Percentiles rank a stretch among this genome's conserved stretches.
These are phyloP conservation scores for Multifurca ochricompacta DNA, from an alignment of 768 basidiomycete species.

Conservation along the genomic window DNA sequence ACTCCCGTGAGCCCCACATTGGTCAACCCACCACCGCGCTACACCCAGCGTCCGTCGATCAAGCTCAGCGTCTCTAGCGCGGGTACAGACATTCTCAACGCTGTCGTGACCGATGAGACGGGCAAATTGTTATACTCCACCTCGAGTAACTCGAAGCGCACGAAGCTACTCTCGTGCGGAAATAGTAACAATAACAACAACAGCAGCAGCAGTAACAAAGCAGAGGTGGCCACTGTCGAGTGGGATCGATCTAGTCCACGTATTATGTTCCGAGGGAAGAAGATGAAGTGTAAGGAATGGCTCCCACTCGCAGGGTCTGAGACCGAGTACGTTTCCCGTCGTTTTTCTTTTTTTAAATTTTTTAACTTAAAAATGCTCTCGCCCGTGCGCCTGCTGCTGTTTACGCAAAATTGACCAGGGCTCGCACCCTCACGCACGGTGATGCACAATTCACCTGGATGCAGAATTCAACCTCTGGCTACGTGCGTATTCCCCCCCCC, in stretches of 20 bases:
- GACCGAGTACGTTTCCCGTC: conserved; percentile 10
- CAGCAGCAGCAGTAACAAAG: no score
- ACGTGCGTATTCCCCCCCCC: conserved; percentile 7
- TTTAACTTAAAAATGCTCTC: no score
- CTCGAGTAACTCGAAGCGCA: conserved; percentile 6
- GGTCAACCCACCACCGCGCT: neutral
- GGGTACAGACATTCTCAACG: conserved; percentile 4
- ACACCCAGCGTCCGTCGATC: neutral
- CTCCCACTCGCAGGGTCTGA: conserved; percentile 10
- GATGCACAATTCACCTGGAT: conserved; percentile 8
- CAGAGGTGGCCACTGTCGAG: conserved; percentile 8
- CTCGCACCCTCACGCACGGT: conserved; percentile 6
- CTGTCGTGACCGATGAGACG: neutral
- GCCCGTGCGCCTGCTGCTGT: no score
- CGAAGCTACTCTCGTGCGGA: neutral
- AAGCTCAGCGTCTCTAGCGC: conserved; percentile 6
- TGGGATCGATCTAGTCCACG: conserved; percentile 13
- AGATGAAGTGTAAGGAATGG: conserved; percentile 13
- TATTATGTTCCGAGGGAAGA: conserved; percentile 8
- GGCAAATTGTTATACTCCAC: neutral
- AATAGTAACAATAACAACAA: no score
- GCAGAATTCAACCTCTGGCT: neutral
- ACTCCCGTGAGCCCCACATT: conserved; percentile 3
- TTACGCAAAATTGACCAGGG: neutral
- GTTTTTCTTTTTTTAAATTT: no score